Evolutionary conservation across 2,329 filamentous ascomycete genomes (phyloP), one percentile per base, ranked within the genome.

Genomic region (Fusarium udum): DNA sequence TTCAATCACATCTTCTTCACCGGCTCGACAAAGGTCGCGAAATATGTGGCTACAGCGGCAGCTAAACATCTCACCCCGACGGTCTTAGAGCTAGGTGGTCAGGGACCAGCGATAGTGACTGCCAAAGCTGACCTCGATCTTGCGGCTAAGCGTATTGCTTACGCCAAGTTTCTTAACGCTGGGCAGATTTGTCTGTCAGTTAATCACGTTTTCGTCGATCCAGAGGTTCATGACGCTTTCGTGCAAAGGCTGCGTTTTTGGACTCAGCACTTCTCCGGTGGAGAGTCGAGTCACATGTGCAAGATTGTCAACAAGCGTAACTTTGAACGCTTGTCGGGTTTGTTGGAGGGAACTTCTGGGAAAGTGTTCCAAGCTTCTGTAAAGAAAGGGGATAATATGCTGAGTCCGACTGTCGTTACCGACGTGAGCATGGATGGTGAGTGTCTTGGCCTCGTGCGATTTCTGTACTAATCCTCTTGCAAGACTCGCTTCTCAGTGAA

Each of bases 1-100:
- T 86, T 82, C 67, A 78, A 85, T 69, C 82, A 85, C 63, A 84
- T 86, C 49, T 86, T 86, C 78, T 86, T 83, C 72, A 86, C 84
- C 0, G 85, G 85, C 1, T 83, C 81, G 3, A 76, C 79, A 15
- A 77, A 70, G 22, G 78, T 85, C 20, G 85, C 77, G 13, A 80
- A 79, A 31, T 79, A 82, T 18, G 75, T 87, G 22, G 76, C 79
- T 56, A 71, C 74, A 2, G 83, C 84, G 9, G 85, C 85, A 6
- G 84, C 84, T 7, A 83, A 83, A 45, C 74, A 85, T 64, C 79
- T 87, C n/a, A 86, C 85, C 0, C 83, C 84, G 0, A 79, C 80
- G 2, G 81, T 81, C 1, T 78, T 87, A 6, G 85, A 87, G 67
- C 77, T 87, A 3, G 85, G 85, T 12, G 85, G 85, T 20, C 83